phyloP scores from a whole-genome alignment of 768 basidiomycete genomes.

The Aureoboletus auriporus region DNA sequence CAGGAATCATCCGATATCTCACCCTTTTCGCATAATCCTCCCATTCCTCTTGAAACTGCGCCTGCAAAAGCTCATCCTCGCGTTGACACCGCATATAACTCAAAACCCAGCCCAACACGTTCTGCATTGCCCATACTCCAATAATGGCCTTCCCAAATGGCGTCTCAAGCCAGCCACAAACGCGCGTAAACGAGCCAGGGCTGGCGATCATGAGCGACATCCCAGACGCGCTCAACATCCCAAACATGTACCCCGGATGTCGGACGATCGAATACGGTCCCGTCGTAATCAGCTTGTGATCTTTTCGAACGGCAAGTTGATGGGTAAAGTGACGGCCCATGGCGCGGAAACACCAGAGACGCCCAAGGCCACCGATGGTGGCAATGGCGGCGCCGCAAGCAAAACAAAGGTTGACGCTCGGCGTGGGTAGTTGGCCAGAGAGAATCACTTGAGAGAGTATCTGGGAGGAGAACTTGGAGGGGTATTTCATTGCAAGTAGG shows the following conservation, averaged over 20 bases:
- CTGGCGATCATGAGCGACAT: slow-evolving; percentile 30
- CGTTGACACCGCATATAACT: slow-evolving; percentile 23
- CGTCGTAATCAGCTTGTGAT: slow-evolving; percentile 29
- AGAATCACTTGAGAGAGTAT: slow-evolving; percentile 19
- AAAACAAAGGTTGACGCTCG: slow-evolving; percentile 24
- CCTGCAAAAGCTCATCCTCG: slow-evolving; percentile 23
- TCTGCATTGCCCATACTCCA: slow-evolving; percentile 28
- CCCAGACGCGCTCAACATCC: slow-evolving; percentile 22
- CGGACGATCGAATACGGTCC: slow-evolving; percentile 36
- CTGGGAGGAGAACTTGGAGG: slow-evolving; percentile 17
- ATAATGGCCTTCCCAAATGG: slow-evolving; percentile 12
- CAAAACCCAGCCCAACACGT: slow-evolving; percentile 23
- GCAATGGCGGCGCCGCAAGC: slow-evolving; percentile 26
- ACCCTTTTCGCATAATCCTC: slow-evolving; percentile 19
- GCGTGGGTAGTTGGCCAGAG: slow-evolving; percentile 17
- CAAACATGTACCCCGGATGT: slow-evolving; percentile 33
- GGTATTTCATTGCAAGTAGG: slow-evolving; percentile 12
- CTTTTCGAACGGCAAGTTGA: slow-evolving; percentile 27
- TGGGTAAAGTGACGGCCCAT: slow-evolving; percentile 35
- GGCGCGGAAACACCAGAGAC: slow-evolving; percentile 33
- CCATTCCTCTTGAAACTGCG: slow-evolving; percentile 24
- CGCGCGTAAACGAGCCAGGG: slow-evolving; percentile 24
- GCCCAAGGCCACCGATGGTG: slow-evolving; percentile 29
- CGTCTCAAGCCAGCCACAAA: slow-evolving; percentile 28
- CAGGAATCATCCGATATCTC: slow-evolving; percentile 26